A percentile compares a stretch with the other conserved stretches of the same genome.
These are phyloP conservation scores for Fusarium ambrosium DNA, from an alignment of 2,329 filamentous ascomycete species.

Conservation along the genomic window DNA sequence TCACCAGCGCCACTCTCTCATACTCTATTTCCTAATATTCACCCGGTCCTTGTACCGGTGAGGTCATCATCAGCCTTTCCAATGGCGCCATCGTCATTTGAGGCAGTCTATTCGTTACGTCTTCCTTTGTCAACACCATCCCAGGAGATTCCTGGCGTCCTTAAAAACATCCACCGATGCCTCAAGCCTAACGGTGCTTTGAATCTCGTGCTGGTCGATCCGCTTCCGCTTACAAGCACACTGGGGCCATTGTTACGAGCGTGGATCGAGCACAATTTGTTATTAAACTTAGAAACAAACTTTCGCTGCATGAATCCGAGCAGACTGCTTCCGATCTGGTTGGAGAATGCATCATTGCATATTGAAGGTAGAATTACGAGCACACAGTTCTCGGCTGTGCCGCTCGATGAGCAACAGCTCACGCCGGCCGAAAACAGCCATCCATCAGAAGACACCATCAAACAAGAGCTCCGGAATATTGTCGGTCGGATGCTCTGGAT, in stretches of 20 bases:
- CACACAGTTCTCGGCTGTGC: slow-evolving; percentile 61
- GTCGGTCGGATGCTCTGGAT: slow-evolving; percentile 71
- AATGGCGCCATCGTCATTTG: slow-evolving; percentile 59
- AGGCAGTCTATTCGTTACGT: slow-evolving; percentile 64
- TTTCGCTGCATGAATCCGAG: slow-evolving; percentile 72
- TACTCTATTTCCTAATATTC: slow-evolving; percentile 56
- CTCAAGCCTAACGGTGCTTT: slow-evolving; percentile 68
- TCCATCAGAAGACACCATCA: slow-evolving; percentile 49
- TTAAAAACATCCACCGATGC: slow-evolving; percentile 70
- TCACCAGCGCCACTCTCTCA: slow-evolving; percentile 42
- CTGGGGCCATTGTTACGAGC: slow-evolving; percentile 68
- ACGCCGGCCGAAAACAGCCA: slow-evolving; percentile 30
- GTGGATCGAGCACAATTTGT: slow-evolving; percentile 73
- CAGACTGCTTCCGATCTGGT: slow-evolving; percentile 69
- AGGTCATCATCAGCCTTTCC: slow-evolving; percentile 54
- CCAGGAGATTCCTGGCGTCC: slow-evolving; percentile 67
- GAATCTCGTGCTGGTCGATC: slow-evolving; percentile 73
- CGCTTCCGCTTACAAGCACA: slow-evolving; percentile 66
- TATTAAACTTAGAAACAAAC: slow-evolving; percentile 69
- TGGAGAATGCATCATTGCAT: slow-evolving; percentile 67
- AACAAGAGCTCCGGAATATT: slow-evolving; percentile 63
- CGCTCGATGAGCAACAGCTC: slow-evolving; percentile 38
- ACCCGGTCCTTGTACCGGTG: slow-evolving; percentile 56
- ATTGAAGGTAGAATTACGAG: slow-evolving; percentile 59
- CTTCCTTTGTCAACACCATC: slow-evolving; percentile 70